Evolutionary conservation across 1,284 basidiomycete species (phyloP), one percentile per base, ranked within the genome.

Genomic region (Phellinidium pouzarii): DNA sequence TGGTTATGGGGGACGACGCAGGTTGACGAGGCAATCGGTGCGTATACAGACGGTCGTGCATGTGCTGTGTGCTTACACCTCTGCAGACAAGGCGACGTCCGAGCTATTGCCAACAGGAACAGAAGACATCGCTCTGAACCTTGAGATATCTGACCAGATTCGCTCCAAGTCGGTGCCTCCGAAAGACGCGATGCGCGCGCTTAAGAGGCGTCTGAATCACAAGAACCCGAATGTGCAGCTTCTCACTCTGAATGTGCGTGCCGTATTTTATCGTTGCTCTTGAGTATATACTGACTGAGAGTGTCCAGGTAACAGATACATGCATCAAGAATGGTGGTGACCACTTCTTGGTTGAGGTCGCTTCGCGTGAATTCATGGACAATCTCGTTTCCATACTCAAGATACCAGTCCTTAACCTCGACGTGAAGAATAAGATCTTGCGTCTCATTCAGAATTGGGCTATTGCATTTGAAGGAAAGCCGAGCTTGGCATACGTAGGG

Each of bases 251-350:
- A 78, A 82, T 7, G 93, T 95, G 66, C 64, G 87, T 77, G 17
- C 8, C 6, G n/a, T 43, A 34, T 45, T 54, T 44, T 52, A 25
- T 7, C 49, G 23, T 61, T 53, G 26, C 36, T 26, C 25, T 25
- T n/a, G n/a, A 11, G 26, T 38, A 34, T 38, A 38, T 44, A 38
- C 47, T 49, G 29, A 47, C 50, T 55, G 48, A 57, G 50, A 56
- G n/a, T 19, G 50, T 25, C 34, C 59, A 94, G 90, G 74, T 98
- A 47, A 85, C 91, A 48, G 96, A 99, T 70, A 79, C 87, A 9
- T 96, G 93, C 62, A 82, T 99, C 69, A 99, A 99, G 84, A 99
- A 99, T 64, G 93, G 93, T 8, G 96, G 96, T 0, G 93, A 97
- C 60, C 82, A 84, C 52, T 99, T 99, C 64, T 72, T 99, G 43